Percentiles rank a stretch among this genome's conserved stretches.
Conservation (phyloP, 1,284 basidiomycete species). For the Trametes pubescens region DNA sequence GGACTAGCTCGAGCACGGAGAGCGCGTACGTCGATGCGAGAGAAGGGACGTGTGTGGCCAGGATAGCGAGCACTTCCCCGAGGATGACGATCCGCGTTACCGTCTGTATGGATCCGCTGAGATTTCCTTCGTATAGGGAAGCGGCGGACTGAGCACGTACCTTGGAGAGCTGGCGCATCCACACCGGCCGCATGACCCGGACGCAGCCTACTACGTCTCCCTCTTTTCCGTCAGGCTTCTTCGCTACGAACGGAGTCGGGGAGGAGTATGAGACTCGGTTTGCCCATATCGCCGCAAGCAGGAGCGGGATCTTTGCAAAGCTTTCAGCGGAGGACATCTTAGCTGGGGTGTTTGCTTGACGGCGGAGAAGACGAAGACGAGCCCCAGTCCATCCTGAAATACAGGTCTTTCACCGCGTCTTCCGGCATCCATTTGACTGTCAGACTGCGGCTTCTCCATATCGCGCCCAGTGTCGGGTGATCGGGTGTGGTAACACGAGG, state of each 20-base stretch:
- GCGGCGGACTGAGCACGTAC: background rate
- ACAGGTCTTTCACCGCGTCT: background rate
- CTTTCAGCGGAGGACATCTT: background rate
- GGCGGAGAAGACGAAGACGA: background rate
- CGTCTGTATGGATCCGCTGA: background rate
- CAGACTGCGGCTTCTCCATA: background rate
- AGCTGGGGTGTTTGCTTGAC: background rate
- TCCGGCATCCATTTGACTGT: background rate
- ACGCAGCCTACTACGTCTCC: background rate
- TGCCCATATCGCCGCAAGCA: constrained; percentile 18
- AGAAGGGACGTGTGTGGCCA: constrained; percentile 3
- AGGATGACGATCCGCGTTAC: constrained; percentile 13
- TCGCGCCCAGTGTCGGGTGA: background rate
- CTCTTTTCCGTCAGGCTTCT: background rate
- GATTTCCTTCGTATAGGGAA: background rate
- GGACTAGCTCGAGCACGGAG: constrained; percentile 5
- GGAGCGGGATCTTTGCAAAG: constrained; percentile 20
- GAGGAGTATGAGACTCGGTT: constrained; percentile 22
- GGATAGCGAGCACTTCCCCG: constrained; percentile 13
- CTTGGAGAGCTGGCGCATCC: constrained; percentile 11
- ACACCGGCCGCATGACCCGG: constrained; percentile 8
- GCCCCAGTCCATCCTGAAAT: background rate
- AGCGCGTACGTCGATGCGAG: background rate
- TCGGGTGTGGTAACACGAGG: background rate
- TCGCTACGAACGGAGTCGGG: constrained; percentile 12